phyloP scores from a whole-genome alignment of 1,139 yeast species.

The Diutina catenulata region DNA sequence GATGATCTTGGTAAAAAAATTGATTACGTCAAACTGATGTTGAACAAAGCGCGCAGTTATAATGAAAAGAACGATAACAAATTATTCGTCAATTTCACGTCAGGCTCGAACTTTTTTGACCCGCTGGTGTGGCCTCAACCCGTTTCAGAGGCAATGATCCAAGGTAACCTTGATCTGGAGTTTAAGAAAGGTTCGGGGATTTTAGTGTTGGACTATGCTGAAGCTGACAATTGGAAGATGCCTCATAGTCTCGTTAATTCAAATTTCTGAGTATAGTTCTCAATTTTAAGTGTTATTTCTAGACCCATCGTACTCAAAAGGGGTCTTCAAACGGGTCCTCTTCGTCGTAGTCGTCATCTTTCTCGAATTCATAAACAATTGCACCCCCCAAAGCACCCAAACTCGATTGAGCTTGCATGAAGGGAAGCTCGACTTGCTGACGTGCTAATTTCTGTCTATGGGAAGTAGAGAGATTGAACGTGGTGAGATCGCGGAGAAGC shows the following conservation, averaged over 20 bases:
- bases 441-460: constrained; percentile 65
- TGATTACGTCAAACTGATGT: constrained; percentile 43
- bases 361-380: constrained; percentile 71
- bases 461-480: constrained; percentile 73
- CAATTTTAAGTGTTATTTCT: too few relatives aligned
- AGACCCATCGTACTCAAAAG: too few relatives aligned
- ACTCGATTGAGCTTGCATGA: constrained; percentile 69
- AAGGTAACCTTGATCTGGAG: constrained; percentile 34
- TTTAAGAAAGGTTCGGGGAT: constrained; percentile 47
- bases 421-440: constrained; percentile 83
- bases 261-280: constrained; percentile 40
- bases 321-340: constrained; percentile 98
- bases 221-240: constrained; percentile 48
- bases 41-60: constrained; percentile 42
- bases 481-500: constrained; percentile 61
- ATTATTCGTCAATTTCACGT: constrained; percentile 60
- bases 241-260: constrained; percentile 40
- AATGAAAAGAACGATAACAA: constrained; percentile 40
- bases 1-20: constrained; percentile 49
- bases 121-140: constrained; percentile 66
- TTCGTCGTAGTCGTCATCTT: constrained; percentile 85
- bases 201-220: constrained; percentile 60
- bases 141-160: constrained; percentile 41
- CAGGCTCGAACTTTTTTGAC: constrained; percentile 66
- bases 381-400: constrained; percentile 75